A percentile compares a stretch with the other conserved stretches of the same genome.
Evolutionary conservation across 345 rosid species (phyloP).

Genomic region (Durio zibethinus): DNA sequence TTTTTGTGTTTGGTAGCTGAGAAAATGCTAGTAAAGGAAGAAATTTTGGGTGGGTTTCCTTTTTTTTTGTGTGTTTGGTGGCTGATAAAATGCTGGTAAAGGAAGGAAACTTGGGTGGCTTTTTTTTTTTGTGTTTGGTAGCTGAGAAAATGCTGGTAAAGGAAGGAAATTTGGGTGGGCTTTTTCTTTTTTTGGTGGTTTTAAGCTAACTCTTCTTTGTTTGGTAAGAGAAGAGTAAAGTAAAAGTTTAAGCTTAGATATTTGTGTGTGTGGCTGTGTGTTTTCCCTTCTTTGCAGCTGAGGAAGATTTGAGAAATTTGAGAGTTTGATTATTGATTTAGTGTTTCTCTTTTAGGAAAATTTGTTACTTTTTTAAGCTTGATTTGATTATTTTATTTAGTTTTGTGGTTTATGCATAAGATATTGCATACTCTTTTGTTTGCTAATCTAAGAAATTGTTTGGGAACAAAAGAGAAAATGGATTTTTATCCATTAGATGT

Average conservation of each 20-base stretch:
- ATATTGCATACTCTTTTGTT: not conserved
- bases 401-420: not conserved
- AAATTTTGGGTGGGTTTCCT: too few species aligned
- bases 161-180: not conserved
- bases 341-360: not conserved
- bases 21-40: too few species aligned
- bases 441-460: not conserved
- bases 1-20: too few species aligned
- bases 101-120: too few species aligned
- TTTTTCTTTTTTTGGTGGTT: not conserved
- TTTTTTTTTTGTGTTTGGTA: slow-evolving; percentile 6
- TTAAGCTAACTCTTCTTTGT: not conserved
- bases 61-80: too few species aligned
- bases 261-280: not conserved
- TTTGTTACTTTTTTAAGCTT: not conserved
- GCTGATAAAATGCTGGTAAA: too few species aligned
- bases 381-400: not conserved
- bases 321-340: slow-evolving; percentile 1
- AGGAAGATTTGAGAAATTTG: not conserved
- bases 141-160: slow-evolving; percentile 8
- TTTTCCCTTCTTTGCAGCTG: too few species aligned
- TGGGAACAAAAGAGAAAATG: not conserved
- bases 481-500: not conserved
- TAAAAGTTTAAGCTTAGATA: not conserved
- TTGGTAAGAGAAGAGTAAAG: slow-evolving; percentile 1